Evolutionary conservation across 345 rosid species (phyloP), one percentile per base, ranked within the genome.

Genomic region (Zanthoxylum bungeanum): DNA sequence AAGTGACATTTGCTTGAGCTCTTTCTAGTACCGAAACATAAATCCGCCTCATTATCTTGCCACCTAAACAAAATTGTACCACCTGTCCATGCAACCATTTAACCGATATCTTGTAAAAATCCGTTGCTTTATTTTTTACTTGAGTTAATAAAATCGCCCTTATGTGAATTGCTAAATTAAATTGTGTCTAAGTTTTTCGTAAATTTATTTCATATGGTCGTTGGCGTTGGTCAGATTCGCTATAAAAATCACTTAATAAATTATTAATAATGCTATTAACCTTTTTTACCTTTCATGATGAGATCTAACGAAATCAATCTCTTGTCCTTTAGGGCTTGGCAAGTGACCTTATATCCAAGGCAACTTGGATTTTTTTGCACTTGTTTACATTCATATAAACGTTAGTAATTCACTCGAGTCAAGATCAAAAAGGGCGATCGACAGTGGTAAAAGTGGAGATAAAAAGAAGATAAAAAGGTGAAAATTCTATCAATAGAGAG

Each of bases 381-480:
- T 59, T 31, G 42, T 59, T 59, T 33, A 17, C 9, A 31, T 59
- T 40, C 21, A 40, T 42, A 16, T 7, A 6, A 14, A 42, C 52
- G 52, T 14, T 63, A 10, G 50, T 6, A 63, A 19, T 14, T 3
- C 46, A 17, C 2, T 17, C 33, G 25, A n/a, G 21, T 27, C 12
- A 69, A 19, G 30, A 39, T 10, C 62, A 33, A 28, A 40, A 8
- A 39, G 17, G 24, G 8, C 7, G 10, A 9, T 4, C 22, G 50
- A 31, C 34, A 50, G 4, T 25, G 7, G 53, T 51, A 33, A 44
- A 77, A 71, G 69, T 59, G 0, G 1, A 8, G 62, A 57, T 42
- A 44, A 62, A 44, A 42, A 55, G 36, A 62, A 28, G 19, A 19
- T 4, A 56, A 47, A 73, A 73, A 49, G 81, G 64, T 50, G 5